Percentiles rank a stretch among this genome's conserved stretches.
Conservation (phyloP, 2,329 filamentous ascomycete genomes). For the Botrytis fabae region DNA sequence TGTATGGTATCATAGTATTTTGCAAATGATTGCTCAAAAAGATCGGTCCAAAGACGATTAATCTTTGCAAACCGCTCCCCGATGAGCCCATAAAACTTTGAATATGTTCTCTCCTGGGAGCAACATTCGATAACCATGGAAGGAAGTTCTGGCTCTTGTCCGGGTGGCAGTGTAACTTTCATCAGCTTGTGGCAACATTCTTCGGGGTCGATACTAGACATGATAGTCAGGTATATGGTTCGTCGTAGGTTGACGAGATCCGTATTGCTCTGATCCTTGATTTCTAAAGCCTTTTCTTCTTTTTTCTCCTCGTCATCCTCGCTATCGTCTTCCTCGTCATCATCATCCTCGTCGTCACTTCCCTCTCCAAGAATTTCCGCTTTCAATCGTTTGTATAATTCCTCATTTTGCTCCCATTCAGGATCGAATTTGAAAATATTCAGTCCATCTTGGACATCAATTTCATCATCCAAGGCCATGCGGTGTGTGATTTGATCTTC, state of each 20-base stretch:
- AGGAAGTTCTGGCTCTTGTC: constrained; percentile 84
- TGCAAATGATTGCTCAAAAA: constrained; percentile 86
- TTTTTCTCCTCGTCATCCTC: constrained; percentile 71
- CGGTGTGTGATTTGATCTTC: constrained; percentile 97
- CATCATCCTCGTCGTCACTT: constrained; percentile 78
- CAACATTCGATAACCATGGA: constrained; percentile 98
- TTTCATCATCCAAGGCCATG: constrained; percentile 76
- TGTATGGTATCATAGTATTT: constrained; percentile 98
- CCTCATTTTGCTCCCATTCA: constrained; percentile 88
- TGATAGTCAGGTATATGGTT: constrained; percentile 96
- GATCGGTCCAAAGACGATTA: constrained; percentile 88
- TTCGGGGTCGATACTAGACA: constrained; percentile 93
- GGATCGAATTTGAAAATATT: constrained; percentile 96
- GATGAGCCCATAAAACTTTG: constrained; percentile 94
- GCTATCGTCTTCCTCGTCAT: constrained; percentile 63
- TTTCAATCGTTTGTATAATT: constrained; percentile 84
- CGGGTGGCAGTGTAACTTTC: constrained; percentile 83
- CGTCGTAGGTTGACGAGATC: constrained; percentile 90
- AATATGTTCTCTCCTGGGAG: constrained; percentile 94
- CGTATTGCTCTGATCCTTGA: constrained; percentile 96
- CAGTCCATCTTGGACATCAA: constrained; percentile 81
- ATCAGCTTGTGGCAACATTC: constrained; percentile 97
- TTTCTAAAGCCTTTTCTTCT: constrained; percentile 82
- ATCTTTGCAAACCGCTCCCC: constrained; percentile 95
- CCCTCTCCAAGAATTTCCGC: constrained; percentile 92